phyloP scores from a whole-genome alignment of 2,329 filamentous ascomycete species.

The Cladophialophora immunda region DNA sequence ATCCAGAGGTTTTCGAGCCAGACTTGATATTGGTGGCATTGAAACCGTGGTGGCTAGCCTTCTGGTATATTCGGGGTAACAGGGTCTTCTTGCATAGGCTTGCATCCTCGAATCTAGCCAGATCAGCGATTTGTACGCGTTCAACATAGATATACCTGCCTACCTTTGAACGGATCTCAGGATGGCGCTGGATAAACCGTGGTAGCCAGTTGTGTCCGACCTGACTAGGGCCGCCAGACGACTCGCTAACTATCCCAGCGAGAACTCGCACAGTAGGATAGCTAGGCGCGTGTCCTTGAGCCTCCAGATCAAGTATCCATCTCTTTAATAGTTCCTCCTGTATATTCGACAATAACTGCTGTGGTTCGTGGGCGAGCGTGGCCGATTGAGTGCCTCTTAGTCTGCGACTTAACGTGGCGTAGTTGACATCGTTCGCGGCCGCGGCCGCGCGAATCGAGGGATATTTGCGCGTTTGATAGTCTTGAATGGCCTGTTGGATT shows the following conservation, averaged over 20 bases:
- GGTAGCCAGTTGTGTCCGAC: constrained; percentile 36
- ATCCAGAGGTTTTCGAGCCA: constrained; percentile 11
- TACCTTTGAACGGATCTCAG: constrained; percentile 31
- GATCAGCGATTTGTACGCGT: constrained; percentile 26
- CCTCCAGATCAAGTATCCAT: constrained; percentile 30
- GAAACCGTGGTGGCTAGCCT: constrained; percentile 17
- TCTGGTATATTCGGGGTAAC: constrained; percentile 15
- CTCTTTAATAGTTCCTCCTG: constrained; percentile 23
- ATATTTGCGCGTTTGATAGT: constrained; percentile 9
- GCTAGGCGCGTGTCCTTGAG: constrained; percentile 23
- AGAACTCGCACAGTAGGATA: constrained; percentile 24
- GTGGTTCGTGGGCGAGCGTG: constrained; percentile 9
- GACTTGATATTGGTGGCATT: constrained; percentile 1
- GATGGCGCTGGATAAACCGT: constrained; percentile 38
- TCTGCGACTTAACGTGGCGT: constrained; percentile 11
- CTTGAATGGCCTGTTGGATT: constrained; percentile 11
- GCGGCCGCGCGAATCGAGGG: constrained; percentile 13
- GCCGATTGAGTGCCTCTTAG: constrained; percentile 5
- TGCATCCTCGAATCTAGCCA: constrained; percentile 22
- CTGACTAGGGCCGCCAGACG: background rate
- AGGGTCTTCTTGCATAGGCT: constrained; percentile 6
- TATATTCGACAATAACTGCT: constrained; percentile 24
- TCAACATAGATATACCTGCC: constrained; percentile 34
- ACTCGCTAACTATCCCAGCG: constrained; percentile 9
- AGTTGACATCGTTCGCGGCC: constrained; percentile 12